These are phyloP conservation scores for Polyporus arcularius DNA, from an alignment of 768 basidiomycete genomes.

Conservation along the genomic window DNA sequence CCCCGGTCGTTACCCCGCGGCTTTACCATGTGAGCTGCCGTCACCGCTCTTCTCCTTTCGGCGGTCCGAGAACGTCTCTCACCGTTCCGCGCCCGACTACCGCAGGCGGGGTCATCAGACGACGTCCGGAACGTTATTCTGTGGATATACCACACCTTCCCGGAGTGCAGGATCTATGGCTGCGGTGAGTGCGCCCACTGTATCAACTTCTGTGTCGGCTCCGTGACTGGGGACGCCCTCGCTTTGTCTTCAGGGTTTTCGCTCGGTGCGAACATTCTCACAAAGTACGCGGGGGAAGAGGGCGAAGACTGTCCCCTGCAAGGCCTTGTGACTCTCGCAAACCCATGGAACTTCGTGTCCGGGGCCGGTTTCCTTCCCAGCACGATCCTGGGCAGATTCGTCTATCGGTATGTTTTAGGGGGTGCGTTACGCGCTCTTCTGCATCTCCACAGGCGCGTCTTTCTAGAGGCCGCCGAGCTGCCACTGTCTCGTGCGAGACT, in stretches of 20 bases:
- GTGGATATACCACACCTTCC: constrained; percentile 25
- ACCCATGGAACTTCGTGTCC: constrained; percentile 25
- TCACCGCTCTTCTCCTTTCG: not conserved
- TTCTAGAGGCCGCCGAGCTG: constrained; percentile 6
- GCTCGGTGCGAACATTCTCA: constrained; percentile 25
- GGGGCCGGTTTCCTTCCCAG: constrained; percentile 15
- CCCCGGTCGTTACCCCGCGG: constrained; percentile 23
- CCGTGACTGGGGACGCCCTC: not conserved
- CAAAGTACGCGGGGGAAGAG: constrained; percentile 28
- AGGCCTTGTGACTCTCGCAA: constrained; percentile 23
- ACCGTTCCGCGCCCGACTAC: not conserved
- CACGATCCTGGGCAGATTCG: constrained; percentile 12
- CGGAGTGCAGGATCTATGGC: constrained; percentile 21
- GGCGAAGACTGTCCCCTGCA: constrained; percentile 23
- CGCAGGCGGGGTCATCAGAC: constrained; percentile 27
- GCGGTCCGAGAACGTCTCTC: not conserved
- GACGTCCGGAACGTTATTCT: constrained; percentile 22
- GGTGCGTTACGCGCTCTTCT: constrained; percentile 22
- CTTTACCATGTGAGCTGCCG: constrained; percentile 23
- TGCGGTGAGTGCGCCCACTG: constrained; percentile 14
- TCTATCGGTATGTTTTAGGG: constrained; percentile 26
- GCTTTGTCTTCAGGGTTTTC: constrained; percentile 22
- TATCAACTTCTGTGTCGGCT: not conserved
- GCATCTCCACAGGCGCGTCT: constrained; percentile 16
- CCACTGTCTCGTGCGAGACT: constrained; percentile 2